Percentiles rank a stretch among this genome's conserved stretches.
These are phyloP conservation scores for Neoboletus magnificus DNA, from an alignment of 768 basidiomycete species.

Conservation along the genomic window DNA sequence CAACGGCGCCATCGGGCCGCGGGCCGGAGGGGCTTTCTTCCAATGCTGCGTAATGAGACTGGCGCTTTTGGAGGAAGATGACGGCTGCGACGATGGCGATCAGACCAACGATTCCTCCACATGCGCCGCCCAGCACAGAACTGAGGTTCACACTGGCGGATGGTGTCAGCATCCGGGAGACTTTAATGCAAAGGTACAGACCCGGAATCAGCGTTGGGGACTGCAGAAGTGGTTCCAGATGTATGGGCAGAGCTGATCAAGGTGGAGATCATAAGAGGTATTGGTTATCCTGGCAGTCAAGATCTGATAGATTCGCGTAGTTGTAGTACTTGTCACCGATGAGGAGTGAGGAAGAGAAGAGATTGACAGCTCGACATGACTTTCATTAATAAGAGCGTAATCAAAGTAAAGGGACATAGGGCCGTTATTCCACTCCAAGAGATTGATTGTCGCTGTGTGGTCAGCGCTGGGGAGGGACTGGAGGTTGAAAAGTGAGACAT, in stretches of 20 bases:
- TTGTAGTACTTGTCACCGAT: background rate
- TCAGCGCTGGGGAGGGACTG: conserved; percentile 7
- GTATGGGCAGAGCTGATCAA: background rate
- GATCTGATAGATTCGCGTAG: background rate
- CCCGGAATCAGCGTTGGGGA: background rate
- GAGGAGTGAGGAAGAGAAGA: background rate
- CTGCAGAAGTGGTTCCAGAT: background rate
- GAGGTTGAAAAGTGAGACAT: conserved; percentile 14
- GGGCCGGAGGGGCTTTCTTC: background rate
- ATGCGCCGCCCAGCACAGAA: conserved; percentile 5
- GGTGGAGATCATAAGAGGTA: background rate
- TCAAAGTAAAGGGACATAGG: conserved; percentile 12
- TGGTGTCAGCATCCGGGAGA: background rate
- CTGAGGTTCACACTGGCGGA: conserved; percentile 1
- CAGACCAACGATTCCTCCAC: conserved; percentile 3
- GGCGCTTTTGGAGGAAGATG: conserved; percentile 7
- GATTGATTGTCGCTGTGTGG: conserved; percentile 9
- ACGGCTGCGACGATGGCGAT: background rate
- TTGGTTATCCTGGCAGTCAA: background rate
- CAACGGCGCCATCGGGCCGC: background rate
- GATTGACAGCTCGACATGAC: background rate
- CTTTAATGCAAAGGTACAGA: background rate
- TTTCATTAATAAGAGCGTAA: conserved; percentile 15
- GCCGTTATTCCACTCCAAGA: conserved; percentile 7
- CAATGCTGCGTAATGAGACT: background rate